These are phyloP conservation scores for Sisymbrium irio DNA, from an alignment of 345 rosid genomes.

Conservation along the genomic window DNA sequence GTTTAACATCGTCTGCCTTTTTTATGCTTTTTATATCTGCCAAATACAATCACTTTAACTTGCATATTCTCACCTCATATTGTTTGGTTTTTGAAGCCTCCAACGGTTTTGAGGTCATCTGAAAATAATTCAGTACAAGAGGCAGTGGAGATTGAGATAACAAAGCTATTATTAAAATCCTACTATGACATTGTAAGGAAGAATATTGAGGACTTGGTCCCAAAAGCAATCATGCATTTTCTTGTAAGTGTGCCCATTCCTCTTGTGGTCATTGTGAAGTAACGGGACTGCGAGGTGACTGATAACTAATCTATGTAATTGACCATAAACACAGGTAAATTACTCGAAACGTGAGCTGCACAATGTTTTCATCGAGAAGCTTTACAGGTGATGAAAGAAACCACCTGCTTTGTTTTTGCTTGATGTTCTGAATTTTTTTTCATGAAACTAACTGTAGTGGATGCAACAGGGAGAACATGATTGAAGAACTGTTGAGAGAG, in stretches of 20 bases:
- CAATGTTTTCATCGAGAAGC: slow-evolving; percentile 87
- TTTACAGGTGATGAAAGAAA: slow-evolving; percentile 61
- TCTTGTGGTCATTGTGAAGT: neutral
- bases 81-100: slow-evolving; percentile 51
- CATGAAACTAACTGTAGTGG: neutral
- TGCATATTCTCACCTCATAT: neutral
- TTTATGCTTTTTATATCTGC: neutral
- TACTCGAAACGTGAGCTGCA: slow-evolving; percentile 91
- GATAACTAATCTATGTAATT: neutral
- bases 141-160: slow-evolving; percentile 64
- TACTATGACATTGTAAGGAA: slow-evolving; percentile 94
- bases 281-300: neutral
- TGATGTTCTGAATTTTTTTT: neutral
- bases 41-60: neutral
- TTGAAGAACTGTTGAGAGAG: slow-evolving; percentile 95
- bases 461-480: slow-evolving; percentile 70
- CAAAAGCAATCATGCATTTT: slow-evolving; percentile 96
- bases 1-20: slow-evolving; percentile 36
- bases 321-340: slow-evolving; percentile 54
- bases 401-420: neutral
- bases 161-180: slow-evolving; percentile 74
- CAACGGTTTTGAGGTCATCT: slow-evolving; percentile 67
- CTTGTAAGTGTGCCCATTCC: slow-evolving; percentile 50
- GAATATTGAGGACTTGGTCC: slow-evolving; percentile 76
- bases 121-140: slow-evolving; percentile 78